Base-by-base conservation (phyloP, 2,329 filamentous ascomycete genomes). In the Pleurostoma richardsiae region DNA sequence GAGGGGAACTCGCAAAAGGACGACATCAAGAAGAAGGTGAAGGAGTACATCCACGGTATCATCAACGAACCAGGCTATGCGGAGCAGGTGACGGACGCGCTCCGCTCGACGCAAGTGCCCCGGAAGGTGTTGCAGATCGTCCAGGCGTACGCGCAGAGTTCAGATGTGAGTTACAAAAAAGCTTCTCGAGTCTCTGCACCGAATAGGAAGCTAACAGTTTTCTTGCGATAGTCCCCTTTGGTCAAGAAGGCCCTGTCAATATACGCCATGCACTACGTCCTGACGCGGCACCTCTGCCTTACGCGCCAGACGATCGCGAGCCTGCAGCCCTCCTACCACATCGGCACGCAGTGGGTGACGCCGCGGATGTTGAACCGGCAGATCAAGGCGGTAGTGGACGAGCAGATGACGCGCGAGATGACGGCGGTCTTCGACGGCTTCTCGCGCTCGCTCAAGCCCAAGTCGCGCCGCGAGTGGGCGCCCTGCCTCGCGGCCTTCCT, bases 261-360 rank as follows among this genome's bases (percentile, higher is more conserved):
- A 43, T 79, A 80, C 59, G 72, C 72, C 40, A 77, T 77, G 68
- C 75, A 82, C 56, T 81, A 79, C 57, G 65, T 80, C 50, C 72
- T 81, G 63, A 73, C 74, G 5, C 70, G 73, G 4, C 78, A 81
- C 53, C 66, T 82, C 27, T 75, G 70, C 57, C 63, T 81, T 31
- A 79, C 76, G 6, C 60, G 74, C 44, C 65, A 76, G 29, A 68
- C 71, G 7, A 68, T 70, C 47, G 67, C 72, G 52, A 62, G 62
- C 6, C 61, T 64, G 3, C 73, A 65, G 59, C 63, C 77, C 44
- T 8, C 8, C n/a, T n/a, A n/a, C 8, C 33, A n/a, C 8, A 8
- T 36, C n/a, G 33, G 8, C 33, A 8, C 33, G 8, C 33, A 36
- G 33, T 8, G 33, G n/a, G 8, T 8, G 41, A 82, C 78, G 30